Conservation (phyloP, 192 early-diverging fungal genomes). For the Cladochytrium replicatum region DNA sequence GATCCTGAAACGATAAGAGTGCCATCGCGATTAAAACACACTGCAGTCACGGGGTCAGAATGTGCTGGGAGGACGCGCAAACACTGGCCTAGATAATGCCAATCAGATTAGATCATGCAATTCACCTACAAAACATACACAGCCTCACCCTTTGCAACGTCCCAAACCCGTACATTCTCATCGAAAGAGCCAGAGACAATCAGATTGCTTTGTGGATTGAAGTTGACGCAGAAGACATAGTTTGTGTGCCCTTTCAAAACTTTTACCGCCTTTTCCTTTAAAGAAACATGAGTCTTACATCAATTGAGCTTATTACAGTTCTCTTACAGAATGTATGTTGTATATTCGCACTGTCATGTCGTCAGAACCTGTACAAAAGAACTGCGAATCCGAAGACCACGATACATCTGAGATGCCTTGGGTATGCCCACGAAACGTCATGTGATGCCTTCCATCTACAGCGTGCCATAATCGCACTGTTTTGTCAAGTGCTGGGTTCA, state of each 20-base stretch:
- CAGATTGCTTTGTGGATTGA: slow-evolving; percentile 84
- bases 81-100: slow-evolving; percentile 56
- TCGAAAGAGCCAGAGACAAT: slow-evolving; percentile 98
- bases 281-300: slow-evolving; percentile 7
- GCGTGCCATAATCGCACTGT: slow-evolving; percentile 93
- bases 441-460: slow-evolving; percentile 68
- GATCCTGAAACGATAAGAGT: slow-evolving; percentile 90
- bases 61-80: slow-evolving; percentile 88
- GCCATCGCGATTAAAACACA: slow-evolving; percentile 96
- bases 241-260: slow-evolving; percentile 85
- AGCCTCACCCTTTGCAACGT: slow-evolving; percentile 67
- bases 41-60: slow-evolving; percentile 88
- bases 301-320: slow-evolving; percentile 4
- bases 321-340: slow-evolving; percentile 63
- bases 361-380: slow-evolving; percentile 84
- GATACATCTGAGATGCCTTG: slow-evolving; percentile 92
- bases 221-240: slow-evolving; percentile 97
- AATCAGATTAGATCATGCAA: background rate
- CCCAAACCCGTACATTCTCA: slow-evolving; percentile 94
- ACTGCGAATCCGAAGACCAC: slow-evolving; percentile 87
- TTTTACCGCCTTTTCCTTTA: slow-evolving; percentile 55
- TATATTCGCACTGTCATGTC: slow-evolving; percentile 94
- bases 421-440: slow-evolving; percentile 80
- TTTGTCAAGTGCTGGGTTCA: slow-evolving; percentile 77
- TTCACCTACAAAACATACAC: background rate